Conservation (phyloP, 352 stramenopile genomes). For the Achlya hypogyna region DNA sequence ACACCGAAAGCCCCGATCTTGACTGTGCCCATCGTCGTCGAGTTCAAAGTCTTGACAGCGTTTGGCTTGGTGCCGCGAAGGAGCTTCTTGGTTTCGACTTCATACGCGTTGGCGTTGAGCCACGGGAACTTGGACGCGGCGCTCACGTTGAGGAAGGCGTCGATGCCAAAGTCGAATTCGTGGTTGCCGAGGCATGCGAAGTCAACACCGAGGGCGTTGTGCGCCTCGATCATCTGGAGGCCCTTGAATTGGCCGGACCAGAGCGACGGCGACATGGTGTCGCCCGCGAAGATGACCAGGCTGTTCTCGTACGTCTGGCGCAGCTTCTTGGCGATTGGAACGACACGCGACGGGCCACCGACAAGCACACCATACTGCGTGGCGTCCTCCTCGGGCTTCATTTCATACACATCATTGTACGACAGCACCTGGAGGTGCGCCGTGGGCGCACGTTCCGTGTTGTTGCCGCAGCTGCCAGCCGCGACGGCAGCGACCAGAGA, state of each 20-base stretch:
- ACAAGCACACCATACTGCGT: constrained; percentile 35
- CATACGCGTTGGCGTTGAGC: constrained; percentile 70
- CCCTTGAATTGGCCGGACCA: constrained; percentile 74
- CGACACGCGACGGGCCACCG: constrained; percentile 60
- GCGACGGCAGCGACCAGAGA: no score
- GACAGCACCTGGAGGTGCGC: constrained; percentile 57
- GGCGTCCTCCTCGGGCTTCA: constrained; percentile 53
- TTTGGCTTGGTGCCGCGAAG: constrained; percentile 43
- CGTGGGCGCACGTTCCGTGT: constrained; percentile 28
- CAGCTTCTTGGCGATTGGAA: constrained; percentile 55
- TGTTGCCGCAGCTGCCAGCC: not conserved
- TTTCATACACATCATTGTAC: constrained; percentile 77
- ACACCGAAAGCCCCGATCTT: constrained; percentile 59
- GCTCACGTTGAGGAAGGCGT: constrained; percentile 65
- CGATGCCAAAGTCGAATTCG: constrained; percentile 73
- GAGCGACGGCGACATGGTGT: constrained; percentile 76
- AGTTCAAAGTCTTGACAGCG: constrained; percentile 39
- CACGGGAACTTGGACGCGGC: constrained; percentile 47
- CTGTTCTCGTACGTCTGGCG: constrained; percentile 44
- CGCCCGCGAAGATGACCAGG: constrained; percentile 66
- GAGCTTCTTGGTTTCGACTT: constrained; percentile 32
- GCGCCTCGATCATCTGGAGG: constrained; percentile 67
- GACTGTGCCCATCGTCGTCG: constrained; percentile 35
- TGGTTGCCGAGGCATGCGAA: constrained; percentile 69
- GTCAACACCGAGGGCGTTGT: constrained; percentile 67